Conservation (phyloP, 768 basidiomycete genomes). For the Pluteus cervinus region DNA sequence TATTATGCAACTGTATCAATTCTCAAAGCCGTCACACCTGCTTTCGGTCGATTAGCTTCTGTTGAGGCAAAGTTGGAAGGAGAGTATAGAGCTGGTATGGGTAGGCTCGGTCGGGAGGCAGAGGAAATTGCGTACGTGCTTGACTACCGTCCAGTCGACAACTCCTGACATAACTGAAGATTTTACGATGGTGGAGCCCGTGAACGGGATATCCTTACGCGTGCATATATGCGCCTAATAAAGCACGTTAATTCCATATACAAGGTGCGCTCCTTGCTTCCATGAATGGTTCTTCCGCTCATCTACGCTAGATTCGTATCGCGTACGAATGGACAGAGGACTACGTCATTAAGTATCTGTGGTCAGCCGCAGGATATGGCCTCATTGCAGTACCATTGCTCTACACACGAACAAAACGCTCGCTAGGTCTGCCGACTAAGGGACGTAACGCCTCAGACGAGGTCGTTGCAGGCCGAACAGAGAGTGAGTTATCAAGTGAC, state of each 20-base stretch:
- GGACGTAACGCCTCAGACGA: conserved; percentile 21
- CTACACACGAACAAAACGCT: conserved; percentile 51
- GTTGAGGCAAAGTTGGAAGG: conserved; percentile 86
- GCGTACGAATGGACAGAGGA: conserved; percentile 96
- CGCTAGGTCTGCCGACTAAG: conserved; percentile 22
- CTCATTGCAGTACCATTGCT: conserved; percentile 89
- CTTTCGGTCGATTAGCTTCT: conserved; percentile 86
- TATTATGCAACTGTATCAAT: conserved; percentile 86
- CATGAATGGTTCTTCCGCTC: not conserved
- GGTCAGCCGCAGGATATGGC: conserved; percentile 89
- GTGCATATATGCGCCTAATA: conserved; percentile 74
- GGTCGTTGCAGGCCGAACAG: conserved; percentile 40
- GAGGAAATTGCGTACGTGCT: conserved; percentile 84
- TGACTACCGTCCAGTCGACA: not conserved
- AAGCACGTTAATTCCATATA: conserved; percentile 90
- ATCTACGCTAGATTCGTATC: conserved; percentile 61
- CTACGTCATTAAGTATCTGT: conserved; percentile 93
- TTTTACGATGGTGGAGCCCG: conserved; percentile 88
- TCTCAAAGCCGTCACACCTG: conserved; percentile 80
- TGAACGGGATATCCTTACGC: conserved; percentile 76
- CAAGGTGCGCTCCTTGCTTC: conserved; percentile 42
- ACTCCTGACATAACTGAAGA: conserved; percentile 27
- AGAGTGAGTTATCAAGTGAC: conserved; percentile 27
- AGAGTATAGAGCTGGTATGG: conserved; percentile 85
- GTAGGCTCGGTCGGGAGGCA: conserved; percentile 78